phyloP scores from a whole-genome alignment of 1,284 basidiomycete species.

The Amylostereum areolatum region DNA sequence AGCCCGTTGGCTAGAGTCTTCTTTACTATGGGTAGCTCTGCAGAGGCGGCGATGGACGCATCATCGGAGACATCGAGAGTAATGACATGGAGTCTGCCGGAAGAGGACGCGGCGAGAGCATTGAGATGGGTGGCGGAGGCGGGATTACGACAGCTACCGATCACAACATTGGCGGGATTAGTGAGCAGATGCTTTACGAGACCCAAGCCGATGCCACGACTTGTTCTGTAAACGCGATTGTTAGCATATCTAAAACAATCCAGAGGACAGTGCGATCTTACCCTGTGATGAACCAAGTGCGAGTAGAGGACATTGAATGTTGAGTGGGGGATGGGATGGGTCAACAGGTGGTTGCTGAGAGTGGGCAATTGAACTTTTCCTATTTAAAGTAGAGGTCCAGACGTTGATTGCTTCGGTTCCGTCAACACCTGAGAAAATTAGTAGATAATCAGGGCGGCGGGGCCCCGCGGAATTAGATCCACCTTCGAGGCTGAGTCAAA shows the following conservation, averaged over 20 bases:
- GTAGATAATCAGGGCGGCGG: too few species aligned
- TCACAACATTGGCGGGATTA: constrained; percentile 17
- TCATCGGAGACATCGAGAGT: constrained; percentile 21
- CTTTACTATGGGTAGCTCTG: constrained; percentile 10
- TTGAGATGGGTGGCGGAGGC: constrained; percentile 13
- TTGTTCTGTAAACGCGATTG: constrained; percentile 13
- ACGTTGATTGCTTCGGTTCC: too few species aligned
- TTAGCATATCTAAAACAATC: not conserved
- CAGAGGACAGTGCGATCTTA: not conserved
- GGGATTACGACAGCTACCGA: constrained; percentile 24
- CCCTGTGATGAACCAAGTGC: constrained; percentile 8
- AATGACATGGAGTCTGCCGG: constrained; percentile 18
- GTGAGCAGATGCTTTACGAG: constrained; percentile 18
- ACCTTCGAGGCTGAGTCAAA: too few species aligned
- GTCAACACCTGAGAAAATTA: too few species aligned
- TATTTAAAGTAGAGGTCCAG: too few species aligned
- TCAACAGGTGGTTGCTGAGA: too few species aligned
- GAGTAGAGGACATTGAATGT: not conserved
- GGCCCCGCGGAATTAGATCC: too few species aligned
- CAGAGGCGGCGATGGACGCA: constrained; percentile 16
- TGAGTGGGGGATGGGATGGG: not conserved
- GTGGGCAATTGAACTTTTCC: too few species aligned
- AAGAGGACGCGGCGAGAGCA: constrained; percentile 6
- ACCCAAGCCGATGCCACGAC: constrained; percentile 24
- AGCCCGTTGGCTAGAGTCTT: constrained; percentile 17